Conservation (phyloP, 441 rosid species). For the Dalechampia spathulata region DNA sequence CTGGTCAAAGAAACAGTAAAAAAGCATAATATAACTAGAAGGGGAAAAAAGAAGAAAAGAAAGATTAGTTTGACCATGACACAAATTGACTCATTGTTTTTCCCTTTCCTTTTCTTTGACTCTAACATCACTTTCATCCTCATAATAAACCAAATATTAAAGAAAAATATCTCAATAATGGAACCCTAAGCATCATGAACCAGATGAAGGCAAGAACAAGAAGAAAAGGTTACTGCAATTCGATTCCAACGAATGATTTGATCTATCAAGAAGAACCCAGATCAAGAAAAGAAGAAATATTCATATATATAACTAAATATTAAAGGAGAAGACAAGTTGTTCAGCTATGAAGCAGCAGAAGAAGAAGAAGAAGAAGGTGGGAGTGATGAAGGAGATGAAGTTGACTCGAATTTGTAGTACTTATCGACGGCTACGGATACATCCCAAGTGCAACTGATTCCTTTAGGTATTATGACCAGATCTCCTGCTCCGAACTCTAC, state of each 20-base stretch:
- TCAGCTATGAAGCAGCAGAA: too few species aligned
- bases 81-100: conserved; percentile 30
- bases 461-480: conserved; percentile 75
- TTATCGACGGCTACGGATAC: conserved; percentile 81
- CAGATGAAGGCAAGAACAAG: not conserved
- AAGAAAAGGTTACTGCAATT: not conserved
- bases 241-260: too few species aligned
- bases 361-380: conserved; percentile 8
- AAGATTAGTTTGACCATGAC: conserved; percentile 30
- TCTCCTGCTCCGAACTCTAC: conserved; percentile 95
- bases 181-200: not conserved
- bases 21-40: conserved; percentile 23
- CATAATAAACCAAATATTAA: too few species aligned
- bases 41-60: conserved; percentile 1
- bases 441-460: conserved; percentile 91
- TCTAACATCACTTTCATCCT: conserved; percentile 2
- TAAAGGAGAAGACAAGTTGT: too few species aligned
- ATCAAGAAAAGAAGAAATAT: too few species aligned
- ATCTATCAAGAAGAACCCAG: not conserved
- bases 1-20: conserved; percentile 36
- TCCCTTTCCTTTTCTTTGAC: conserved; percentile 28
- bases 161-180: not conserved
- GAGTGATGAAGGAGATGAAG: conserved; percentile 20
- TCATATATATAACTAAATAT: too few species aligned
- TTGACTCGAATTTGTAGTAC: conserved; percentile 66